phyloP scores from a whole-genome alignment of 2,329 filamentous ascomycete species.

The Colletotrichum tropicicola region DNA sequence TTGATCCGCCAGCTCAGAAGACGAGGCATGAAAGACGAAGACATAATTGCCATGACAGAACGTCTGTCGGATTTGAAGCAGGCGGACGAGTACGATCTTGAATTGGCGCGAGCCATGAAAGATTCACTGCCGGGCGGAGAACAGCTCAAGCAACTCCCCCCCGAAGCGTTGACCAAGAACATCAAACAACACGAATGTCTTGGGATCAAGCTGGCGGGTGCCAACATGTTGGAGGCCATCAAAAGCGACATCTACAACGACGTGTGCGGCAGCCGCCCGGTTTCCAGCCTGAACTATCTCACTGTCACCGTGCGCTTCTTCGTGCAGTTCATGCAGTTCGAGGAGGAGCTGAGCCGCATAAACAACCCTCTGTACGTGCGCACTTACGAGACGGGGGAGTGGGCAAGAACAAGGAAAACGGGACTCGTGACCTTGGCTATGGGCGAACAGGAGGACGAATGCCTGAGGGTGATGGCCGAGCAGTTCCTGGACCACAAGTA shows the following conservation, averaged over 20 bases:
- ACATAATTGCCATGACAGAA: slow-evolving; percentile 5
- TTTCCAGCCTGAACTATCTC: slow-evolving; percentile 45
- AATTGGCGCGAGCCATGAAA: too few species aligned
- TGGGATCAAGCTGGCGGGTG: neutral
- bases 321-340: slow-evolving; percentile 37
- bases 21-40: neutral
- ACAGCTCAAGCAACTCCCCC: too few species aligned
- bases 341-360: slow-evolving; percentile 35
- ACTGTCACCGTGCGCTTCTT: slow-evolving; percentile 36
- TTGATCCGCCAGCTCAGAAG: neutral
- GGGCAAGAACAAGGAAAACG: neutral
- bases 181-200: too few species aligned
- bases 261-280: slow-evolving; percentile 37
- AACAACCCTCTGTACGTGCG: slow-evolving; percentile 34
- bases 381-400: neutral
- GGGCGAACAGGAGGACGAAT: neutral
- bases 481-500: neutral
- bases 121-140: too few species aligned
- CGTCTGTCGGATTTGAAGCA: slow-evolving; percentile 30
- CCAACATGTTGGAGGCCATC: slow-evolving; percentile 34
- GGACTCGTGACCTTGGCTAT: neutral
- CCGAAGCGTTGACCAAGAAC: too few species aligned
- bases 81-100: too few species aligned
- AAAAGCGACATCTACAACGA: slow-evolving; percentile 37
- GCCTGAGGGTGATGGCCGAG: neutral